Base-by-base conservation (phyloP, 306 rosid genomes). In the Glycyrrhiza uralensis region DNA sequence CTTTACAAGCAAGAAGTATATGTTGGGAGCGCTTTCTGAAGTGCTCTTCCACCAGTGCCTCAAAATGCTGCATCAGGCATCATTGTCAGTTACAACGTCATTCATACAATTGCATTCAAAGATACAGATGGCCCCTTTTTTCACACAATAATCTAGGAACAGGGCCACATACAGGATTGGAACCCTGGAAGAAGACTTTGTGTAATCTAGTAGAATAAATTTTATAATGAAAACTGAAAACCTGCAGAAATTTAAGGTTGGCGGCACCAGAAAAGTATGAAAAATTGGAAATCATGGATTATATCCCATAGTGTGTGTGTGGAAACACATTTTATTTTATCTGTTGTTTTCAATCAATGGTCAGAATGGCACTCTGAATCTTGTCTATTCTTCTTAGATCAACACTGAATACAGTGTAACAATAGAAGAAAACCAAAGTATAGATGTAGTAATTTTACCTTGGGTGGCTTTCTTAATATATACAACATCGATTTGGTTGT, bases 401-500 rank as follows among this genome's bases (percentile, higher is more conserved):
- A 66, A 20, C 17, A 11, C 36, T 24, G 39, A 46, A 3, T 79
- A 6, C 60, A 10, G n/a, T 0, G 14, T 30, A 35, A 49, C 20
- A 20, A 59, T 4, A 46, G 30, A 61, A 36, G 46, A 75, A 66
- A 80, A 46, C 18, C 35, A 7, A 32, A 12, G 42, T 24, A 57
- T 30, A 38, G 71, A 66, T 59, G 38, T 20, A 46, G 75, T 18
- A 10, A 79, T 56, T 52, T 39, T 85, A 95, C 99, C 99, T 82
- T 82, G 7, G 97, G 97, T 14, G 96, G 90, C 70, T 76, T 91
- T 33, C 82, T 83, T 60, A 89, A 74, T 10, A 83, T 64, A 79
- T 85, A 89, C 69, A 91, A 17, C 93, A 95, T 95, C 20, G 93
- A 86, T 79, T 87, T 91, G 87, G 86, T 88, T 51, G 91, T 95